Evolutionary conservation across 768 basidiomycete genomes (phyloP), one percentile per base, ranked within the genome.

Genomic region (Gloeophyllum trabeum): DNA sequence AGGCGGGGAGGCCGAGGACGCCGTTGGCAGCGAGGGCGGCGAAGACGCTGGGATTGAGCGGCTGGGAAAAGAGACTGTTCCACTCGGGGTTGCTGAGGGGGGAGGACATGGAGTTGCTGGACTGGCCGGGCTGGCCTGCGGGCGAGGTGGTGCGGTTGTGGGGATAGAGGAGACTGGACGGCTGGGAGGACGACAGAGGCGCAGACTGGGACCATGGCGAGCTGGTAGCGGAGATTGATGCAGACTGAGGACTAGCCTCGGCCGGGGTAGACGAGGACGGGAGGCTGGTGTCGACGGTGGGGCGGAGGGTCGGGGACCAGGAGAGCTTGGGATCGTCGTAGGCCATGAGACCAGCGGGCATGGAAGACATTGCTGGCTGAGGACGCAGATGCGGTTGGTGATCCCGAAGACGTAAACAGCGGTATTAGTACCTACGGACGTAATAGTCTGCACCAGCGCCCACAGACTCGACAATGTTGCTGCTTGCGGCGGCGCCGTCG

Each of bases 1-100:
- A 43, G 48, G 41, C 57, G 52, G 53, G 54, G 49, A 65, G 66
- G 39, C 61, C 65, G 30, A 84, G 59, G 36, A 75, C 64, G 50
- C 74, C 76, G 51, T 75, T 76, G 3, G 79, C 71, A 10, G 75
- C 69, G 34, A 84, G 69, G 25, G 72, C 69, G 30, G 76, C 71
- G 51, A 81, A 82, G 24, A 76, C 61, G 35, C 69, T 55, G 4
- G 79, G 75, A 46, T 79, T 69, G 39, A 83, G 63, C 2, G 83
- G 75, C 3, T 71, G 55, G n/a, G 80, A 64, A 56, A 81, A 81
- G 16, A 81, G 41, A 48, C 66, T 61, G 20, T 57, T 61, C 82
- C 82, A 85, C 24, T 69, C 67, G n/a, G 55, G 55, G 42, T 44
- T 50, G 69, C 61, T 46, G 61, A 49, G 45, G 32, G 19, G 52